Percentiles rank a stretch among this genome's conserved stretches.
Conservation (phyloP, 208 protist species). For the Trypanosoma cruzi region DNA sequence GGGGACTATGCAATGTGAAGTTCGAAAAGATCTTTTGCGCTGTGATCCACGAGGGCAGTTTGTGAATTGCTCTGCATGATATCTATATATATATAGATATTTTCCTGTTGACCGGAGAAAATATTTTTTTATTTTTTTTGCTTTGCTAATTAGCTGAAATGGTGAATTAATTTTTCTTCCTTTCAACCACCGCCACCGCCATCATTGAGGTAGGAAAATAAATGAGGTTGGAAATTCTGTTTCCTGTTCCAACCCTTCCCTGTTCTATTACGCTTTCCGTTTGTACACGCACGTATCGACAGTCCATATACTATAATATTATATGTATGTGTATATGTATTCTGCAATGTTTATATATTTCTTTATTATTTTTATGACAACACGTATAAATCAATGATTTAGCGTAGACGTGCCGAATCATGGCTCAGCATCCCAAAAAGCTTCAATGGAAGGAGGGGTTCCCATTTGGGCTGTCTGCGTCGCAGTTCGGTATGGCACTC, state of each 20-base stretch:
- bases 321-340: neutral
- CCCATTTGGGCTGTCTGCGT: slow-evolving; percentile 76
- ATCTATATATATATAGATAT: too few relatives aligned
- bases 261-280: neutral
- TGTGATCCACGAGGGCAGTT: slow-evolving; percentile 1
- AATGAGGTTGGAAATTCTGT: too few relatives aligned
- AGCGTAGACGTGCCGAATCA: slow-evolving; percentile 5
- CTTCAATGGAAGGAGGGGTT: slow-evolving; percentile 53
- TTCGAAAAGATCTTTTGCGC: slow-evolving; percentile 4
- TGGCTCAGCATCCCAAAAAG: slow-evolving; percentile 78
- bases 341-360: neutral
- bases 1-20: neutral
- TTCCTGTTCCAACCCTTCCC: too few relatives aligned
- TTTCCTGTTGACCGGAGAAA: neutral
- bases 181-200: neutral
- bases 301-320: neutral
- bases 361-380: slow-evolving; percentile 1
- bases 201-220: too few relatives aligned
- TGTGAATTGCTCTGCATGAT: neutral
- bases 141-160: neutral
- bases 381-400: neutral
- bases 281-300: neutral
- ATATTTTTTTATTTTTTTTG: slow-evolving; percentile 13
- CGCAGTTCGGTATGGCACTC: slow-evolving; percentile 87
- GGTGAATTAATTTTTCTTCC: neutral